These are phyloP conservation scores for Boletus coccyginus DNA, from an alignment of 768 basidiomycete species.

Conservation along the genomic window DNA sequence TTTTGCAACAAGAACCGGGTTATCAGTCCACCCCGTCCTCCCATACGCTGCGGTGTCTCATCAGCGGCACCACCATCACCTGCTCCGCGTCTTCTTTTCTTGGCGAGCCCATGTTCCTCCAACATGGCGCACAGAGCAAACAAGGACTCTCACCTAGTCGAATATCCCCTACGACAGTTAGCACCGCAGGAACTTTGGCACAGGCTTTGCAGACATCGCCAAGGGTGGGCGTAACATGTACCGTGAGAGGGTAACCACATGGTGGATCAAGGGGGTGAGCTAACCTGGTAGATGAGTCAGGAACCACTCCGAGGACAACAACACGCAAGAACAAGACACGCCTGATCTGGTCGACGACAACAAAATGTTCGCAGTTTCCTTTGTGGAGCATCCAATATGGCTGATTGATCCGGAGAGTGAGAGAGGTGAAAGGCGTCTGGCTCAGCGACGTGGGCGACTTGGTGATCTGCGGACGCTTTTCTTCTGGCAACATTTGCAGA, in stretches of 20 bases:
- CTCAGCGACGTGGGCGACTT: constrained; percentile 44
- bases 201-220: constrained; percentile 69
- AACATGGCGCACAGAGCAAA: constrained; percentile 69
- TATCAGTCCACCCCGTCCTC: constrained; percentile 3
- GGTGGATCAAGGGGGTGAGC: constrained; percentile 54
- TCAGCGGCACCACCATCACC: constrained; percentile 54
- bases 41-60: constrained; percentile 37
- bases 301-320: not conserved
- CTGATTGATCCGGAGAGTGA: constrained; percentile 61
- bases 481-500: constrained; percentile 31
- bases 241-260: constrained; percentile 63
- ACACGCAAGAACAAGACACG: constrained; percentile 15
- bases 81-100: constrained; percentile 34
- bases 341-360: constrained; percentile 76
- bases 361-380: constrained; percentile 80
- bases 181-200: constrained; percentile 63
- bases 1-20: not conserved
- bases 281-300: constrained; percentile 40
- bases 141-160: constrained; percentile 79
- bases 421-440: constrained; percentile 49
- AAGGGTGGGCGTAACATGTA: constrained; percentile 60
- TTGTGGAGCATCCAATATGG: constrained; percentile 83
- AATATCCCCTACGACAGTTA: constrained; percentile 66
- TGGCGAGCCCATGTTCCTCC: constrained; percentile 64
- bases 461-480: constrained; percentile 29